Base-by-base conservation (phyloP, 2,329 filamentous ascomycete genomes). In the Pleurostoma richardsiae region DNA sequence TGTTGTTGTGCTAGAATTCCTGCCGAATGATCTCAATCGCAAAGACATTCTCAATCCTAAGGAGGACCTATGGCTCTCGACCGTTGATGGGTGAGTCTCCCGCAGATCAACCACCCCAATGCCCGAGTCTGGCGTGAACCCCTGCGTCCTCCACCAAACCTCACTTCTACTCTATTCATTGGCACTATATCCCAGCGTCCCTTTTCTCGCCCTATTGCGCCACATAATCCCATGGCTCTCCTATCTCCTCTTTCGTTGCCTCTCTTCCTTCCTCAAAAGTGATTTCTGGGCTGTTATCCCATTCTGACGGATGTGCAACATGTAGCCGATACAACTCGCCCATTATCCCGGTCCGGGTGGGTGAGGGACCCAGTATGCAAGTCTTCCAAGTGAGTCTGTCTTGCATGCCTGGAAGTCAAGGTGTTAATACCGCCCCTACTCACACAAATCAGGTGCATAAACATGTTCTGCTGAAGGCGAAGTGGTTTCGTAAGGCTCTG, bases 401-500 rank as follows among this genome's bases (percentile, higher is more conserved):
- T 27, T 31, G 28, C 30, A 29, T 29, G 7, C 27, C 19, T 19
- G 19, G 19, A 19, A 19, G 19, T 19, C 19, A 19, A 19, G 19
- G 19, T 19, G 19, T 19, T 19, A 19, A 19, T 19, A 44, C 4
- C 38, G 10, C 43, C 30, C 5, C 41, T 26, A 44, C 42, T 52
- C 40, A 47, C 40, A 6, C 19, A 10, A 39, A 42, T 3, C 47
- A 72, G 63, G 70, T 78, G 10, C 74, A 78, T 54, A 68, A 59
- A 52, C 64, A 68, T 45, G 62, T 79, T 43, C 64, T 77, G 27
- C 52, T 67, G 36, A 71, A 68, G 52, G 67, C 68, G 10, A 67
- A 72, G 45, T 78, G 71, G 62, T 78, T 78, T 54, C 64, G 64
- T 43, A 74, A 66, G 50, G 73, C 74, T 10, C 62, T 78, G 5